phyloP scores from a whole-genome alignment of 768 basidiomycete species.

The Leccinum pellstonianum region DNA sequence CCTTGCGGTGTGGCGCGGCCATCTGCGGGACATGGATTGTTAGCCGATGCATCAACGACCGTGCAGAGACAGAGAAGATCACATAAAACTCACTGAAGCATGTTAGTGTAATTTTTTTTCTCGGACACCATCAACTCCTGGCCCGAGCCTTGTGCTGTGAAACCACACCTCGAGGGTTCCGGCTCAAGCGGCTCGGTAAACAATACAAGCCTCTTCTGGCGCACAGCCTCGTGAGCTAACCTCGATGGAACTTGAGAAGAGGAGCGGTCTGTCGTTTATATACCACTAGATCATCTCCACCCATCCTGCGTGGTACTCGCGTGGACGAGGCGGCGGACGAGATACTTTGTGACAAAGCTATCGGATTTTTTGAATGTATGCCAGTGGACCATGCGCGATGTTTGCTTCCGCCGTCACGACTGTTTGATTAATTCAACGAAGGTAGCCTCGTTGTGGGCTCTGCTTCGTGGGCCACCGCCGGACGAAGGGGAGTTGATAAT shows the following conservation, averaged over 20 bases:
- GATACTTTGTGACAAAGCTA: background rate
- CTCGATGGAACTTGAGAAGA: background rate
- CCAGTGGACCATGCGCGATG: background rate
- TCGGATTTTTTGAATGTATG: background rate
- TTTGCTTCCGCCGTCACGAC: constrained; percentile 9
- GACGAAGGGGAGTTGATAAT: background rate
- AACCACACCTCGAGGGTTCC: no score
- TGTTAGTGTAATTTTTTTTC: constrained; percentile 2
- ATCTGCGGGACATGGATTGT: background rate
- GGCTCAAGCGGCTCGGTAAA: no score
- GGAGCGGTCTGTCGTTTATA: background rate
- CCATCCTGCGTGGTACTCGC: background rate
- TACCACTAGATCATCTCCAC: background rate
- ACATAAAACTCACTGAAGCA: constrained; percentile 7
- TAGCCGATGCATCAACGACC: background rate
- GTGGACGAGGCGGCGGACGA: constrained; percentile 7
- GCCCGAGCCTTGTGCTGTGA: background rate
- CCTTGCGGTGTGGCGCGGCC: background rate
- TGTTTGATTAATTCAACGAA: constrained; percentile 8
- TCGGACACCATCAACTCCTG: background rate
- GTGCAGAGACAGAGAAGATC: background rate
- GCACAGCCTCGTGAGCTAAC: no score
- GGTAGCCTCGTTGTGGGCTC: background rate
- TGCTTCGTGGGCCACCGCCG: background rate
- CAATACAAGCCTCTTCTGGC: no score